Conservation (phyloP, 768 basidiomycete genomes). For the Dacryopinax primogenitus region DNA sequence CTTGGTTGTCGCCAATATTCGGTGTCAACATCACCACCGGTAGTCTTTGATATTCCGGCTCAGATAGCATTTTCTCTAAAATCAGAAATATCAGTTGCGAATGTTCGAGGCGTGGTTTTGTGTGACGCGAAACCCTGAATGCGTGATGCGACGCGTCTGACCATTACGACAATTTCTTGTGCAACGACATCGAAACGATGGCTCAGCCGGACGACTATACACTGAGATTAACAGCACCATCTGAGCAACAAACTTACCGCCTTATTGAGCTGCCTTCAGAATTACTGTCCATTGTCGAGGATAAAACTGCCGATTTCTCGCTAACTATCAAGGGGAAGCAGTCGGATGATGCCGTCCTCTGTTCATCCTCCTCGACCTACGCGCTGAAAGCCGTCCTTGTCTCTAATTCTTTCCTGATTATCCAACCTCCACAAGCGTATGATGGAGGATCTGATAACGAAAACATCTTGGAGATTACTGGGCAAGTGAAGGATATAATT, state of each 20-base stretch:
- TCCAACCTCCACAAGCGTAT: constrained; percentile 23
- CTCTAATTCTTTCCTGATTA: constrained; percentile 75
- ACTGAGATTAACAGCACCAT: not conserved
- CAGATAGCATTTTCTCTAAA: no score
- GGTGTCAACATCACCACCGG: constrained; percentile 14
- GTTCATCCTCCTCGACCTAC: constrained; percentile 71
- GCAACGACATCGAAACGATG: not conserved
- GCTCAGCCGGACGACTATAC: not conserved
- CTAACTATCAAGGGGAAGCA: constrained; percentile 68
- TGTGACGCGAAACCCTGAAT: not conserved
- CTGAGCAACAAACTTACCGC: constrained; percentile 16
- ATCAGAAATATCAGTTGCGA: no score
- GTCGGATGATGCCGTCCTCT: constrained; percentile 79
- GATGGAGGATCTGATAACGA: constrained; percentile 27
- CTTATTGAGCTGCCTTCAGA: constrained; percentile 65
- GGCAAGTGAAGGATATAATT: constrained; percentile 69
- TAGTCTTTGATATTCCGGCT: no score
- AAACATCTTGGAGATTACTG: constrained; percentile 48
- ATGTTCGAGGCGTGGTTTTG: no score
- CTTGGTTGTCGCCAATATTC: constrained; percentile 29
- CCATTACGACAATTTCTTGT: not conserved
- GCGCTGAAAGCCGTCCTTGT: constrained; percentile 69
- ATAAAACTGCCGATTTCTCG: constrained; percentile 27
- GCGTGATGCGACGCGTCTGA: constrained; percentile 3
- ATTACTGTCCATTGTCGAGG: constrained; percentile 48